Conservation (phyloP, 2,329 filamentous ascomycete species). For the Alternaria metachromatica region DNA sequence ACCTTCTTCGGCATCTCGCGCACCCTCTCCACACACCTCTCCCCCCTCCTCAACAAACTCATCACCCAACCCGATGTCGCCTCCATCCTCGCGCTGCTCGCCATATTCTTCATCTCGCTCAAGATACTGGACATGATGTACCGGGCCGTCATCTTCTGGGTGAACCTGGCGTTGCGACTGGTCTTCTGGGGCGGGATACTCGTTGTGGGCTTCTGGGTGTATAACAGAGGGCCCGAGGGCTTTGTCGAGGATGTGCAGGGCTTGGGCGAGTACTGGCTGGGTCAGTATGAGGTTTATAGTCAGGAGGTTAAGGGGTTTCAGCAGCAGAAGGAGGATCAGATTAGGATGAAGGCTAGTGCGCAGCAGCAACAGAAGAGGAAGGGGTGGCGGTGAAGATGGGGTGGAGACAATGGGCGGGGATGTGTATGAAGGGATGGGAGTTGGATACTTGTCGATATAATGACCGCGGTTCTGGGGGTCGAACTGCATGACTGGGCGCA, state of each 20-base stretch:
- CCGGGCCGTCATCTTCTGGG: conserved; percentile 77
- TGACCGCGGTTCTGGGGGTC: neutral
- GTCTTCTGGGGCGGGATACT: conserved; percentile 69
- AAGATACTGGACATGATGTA: conserved; percentile 73
- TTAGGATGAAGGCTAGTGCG: conserved; percentile 26
- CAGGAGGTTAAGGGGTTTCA: conserved; percentile 36
- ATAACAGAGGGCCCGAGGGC: conserved; percentile 68
- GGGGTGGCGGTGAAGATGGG: conserved; percentile 17
- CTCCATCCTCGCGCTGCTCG: conserved; percentile 62
- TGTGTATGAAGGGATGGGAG: neutral
- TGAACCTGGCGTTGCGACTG: conserved; percentile 68
- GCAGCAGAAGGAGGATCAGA: conserved; percentile 33
- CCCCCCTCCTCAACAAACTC: conserved; percentile 37
- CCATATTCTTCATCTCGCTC: conserved; percentile 68
- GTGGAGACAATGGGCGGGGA: neutral
- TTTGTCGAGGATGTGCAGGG: conserved; percentile 64
- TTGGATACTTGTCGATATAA: neutral
- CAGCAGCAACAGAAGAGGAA: conserved; percentile 17
- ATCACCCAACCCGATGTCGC: conserved; percentile 54
- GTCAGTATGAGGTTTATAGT: conserved; percentile 48
- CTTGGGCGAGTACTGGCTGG: conserved; percentile 46
- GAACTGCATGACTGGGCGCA: neutral
- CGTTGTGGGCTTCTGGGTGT: conserved; percentile 62
- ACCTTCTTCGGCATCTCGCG: conserved; percentile 36
- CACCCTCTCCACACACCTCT: conserved; percentile 38